Conservation (phyloP, 83 land plant genomes). For the Diphasiastrum complanatum region DNA sequence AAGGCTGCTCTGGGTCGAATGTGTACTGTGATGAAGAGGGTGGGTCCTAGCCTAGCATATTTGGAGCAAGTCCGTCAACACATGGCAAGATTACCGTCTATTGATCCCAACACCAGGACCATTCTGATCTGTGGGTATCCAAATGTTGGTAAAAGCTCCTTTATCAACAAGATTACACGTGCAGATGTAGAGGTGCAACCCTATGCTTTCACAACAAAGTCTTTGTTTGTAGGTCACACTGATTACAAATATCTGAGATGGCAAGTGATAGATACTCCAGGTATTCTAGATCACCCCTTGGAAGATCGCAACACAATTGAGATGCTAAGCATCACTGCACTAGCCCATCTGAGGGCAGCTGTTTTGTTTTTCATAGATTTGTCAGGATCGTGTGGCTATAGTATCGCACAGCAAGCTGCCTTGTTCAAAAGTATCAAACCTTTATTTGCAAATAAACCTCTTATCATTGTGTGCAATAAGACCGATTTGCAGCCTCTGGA, state of each 20-base stretch:
- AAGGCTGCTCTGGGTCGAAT: conserved; percentile 92
- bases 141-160: conserved; percentile 90
- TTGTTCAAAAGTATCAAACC: conserved; percentile 84
- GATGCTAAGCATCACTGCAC: conserved; percentile 94
- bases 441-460: conserved; percentile 80
- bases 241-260: conserved; percentile 87
- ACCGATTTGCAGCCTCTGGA: conserved; percentile 81
- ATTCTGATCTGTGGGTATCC: conserved; percentile 90
- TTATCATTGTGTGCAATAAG: conserved; percentile 83
- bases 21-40: conserved; percentile 86
- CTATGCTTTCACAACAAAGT: conserved; percentile 93
- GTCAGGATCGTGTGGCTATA: conserved; percentile 86
- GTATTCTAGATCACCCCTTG: conserved; percentile 83
- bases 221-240: conserved; percentile 92
- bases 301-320: conserved; percentile 93
- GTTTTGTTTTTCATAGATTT: conserved; percentile 81
- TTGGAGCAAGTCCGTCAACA: conserved; percentile 86
- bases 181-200: conserved; percentile 99
- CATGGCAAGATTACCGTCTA: conserved; percentile 86
- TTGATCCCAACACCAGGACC: conserved; percentile 89
- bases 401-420: conserved; percentile 75
- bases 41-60: conserved; percentile 81
- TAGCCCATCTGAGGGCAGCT: conserved; percentile 79
- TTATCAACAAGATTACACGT: conserved; percentile 87
- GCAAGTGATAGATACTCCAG: conserved; percentile 95